Percentiles rank a stretch among this genome's conserved stretches.
phyloP scores from a whole-genome alignment of 1,284 basidiomycete genomes.

The Trichosporon sp. region DNA sequence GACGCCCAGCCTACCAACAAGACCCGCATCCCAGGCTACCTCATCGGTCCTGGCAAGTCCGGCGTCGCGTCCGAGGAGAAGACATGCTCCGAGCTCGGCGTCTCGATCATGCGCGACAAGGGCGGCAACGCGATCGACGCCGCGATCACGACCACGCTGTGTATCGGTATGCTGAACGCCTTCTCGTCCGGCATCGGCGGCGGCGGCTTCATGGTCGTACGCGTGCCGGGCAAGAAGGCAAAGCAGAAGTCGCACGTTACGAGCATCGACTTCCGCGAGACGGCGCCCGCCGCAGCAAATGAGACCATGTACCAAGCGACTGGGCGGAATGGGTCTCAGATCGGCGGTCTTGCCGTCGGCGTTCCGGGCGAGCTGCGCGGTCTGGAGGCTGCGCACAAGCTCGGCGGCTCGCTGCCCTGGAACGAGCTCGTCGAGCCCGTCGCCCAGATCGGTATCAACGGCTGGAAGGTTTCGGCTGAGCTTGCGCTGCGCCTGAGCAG shows the following conservation, averaged over 20 bases:
- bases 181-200: conserved; percentile 50
- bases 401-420: conserved; percentile 70
- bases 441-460: conserved; percentile 62
- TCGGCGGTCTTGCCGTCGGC: conserved; percentile 71
- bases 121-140: conserved; percentile 5
- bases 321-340: conserved; percentile 18
- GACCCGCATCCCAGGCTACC: background rate
- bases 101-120: conserved; percentile 2
- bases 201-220: conserved; percentile 19
- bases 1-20: background rate
- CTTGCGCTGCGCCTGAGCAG: conserved; percentile 25
- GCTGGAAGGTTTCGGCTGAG: conserved; percentile 57
- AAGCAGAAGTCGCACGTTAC: conserved; percentile 28
- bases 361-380: conserved; percentile 81
- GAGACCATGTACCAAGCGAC: conserved; percentile 33
- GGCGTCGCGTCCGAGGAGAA: conserved; percentile 1
- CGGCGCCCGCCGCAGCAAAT: conserved; percentile 43
- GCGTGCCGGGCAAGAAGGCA: conserved; percentile 11
- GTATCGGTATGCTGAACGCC: conserved; percentile 45
- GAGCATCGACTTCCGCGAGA: conserved; percentile 50
- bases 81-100: conserved; percentile 8
- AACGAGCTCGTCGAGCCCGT: conserved; percentile 64
- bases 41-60: background rate
- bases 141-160: conserved; percentile 41
- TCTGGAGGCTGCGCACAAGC: conserved; percentile 50